These are phyloP conservation scores for Pythium sukuiense DNA, from an alignment of 352 stramenopile genomes.

Conservation along the genomic window DNA sequence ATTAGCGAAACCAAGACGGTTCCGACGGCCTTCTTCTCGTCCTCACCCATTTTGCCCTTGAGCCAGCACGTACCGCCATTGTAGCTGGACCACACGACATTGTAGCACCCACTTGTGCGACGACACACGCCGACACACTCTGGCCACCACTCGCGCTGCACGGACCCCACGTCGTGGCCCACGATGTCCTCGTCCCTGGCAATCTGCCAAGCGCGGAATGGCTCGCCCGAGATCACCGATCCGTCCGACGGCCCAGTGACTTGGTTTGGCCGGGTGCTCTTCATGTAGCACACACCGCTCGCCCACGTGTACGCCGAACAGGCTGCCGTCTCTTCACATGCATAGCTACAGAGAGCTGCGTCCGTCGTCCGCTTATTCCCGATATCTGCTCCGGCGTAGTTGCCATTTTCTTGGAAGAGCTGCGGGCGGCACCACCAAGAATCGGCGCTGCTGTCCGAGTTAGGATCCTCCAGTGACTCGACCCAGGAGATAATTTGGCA, in stretches of 20 bases:
- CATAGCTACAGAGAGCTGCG: background rate
- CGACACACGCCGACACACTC: background rate
- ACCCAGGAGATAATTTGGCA: background rate
- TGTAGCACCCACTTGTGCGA: background rate
- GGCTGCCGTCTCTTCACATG: background rate
- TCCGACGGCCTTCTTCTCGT: background rate
- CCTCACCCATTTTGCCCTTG: conserved; percentile 25
- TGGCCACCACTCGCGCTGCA: background rate
- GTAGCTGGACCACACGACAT: conserved; percentile 12
- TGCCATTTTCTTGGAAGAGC: background rate
- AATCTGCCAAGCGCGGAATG: background rate
- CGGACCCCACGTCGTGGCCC: background rate
- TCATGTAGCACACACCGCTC: background rate
- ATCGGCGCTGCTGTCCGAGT: background rate
- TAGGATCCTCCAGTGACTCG: background rate
- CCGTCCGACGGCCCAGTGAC: background rate
- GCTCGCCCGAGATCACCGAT: background rate
- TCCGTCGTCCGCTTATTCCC: background rate
- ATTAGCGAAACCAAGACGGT: background rate
- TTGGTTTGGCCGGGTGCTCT: background rate
- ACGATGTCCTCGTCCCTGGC: background rate
- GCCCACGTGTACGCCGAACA: background rate
- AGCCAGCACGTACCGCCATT: conserved; percentile 57
- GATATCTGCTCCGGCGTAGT: background rate
- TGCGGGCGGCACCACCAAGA: background rate